Base-by-base conservation (phyloP, 441 rosid species). In the Populus hybrid region DNA sequence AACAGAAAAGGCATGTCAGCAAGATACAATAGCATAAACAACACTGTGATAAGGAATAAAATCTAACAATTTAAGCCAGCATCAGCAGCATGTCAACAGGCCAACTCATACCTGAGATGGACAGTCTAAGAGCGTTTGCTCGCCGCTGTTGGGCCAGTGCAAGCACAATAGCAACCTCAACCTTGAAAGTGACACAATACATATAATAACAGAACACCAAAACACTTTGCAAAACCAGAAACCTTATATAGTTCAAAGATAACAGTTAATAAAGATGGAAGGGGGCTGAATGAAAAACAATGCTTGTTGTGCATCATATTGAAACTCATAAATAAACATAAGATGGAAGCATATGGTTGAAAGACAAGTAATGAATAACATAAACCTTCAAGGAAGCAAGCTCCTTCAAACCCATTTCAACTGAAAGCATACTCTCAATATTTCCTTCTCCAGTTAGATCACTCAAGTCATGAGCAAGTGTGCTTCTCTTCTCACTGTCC, bases 401-500 rank as follows among this genome's bases (percentile, higher is more conserved):
- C 89, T 95, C 97, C 84, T 90, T 94, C 83, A 95, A 79, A 77
- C 97, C 99, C 98, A 94, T 94, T 92, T 95, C 99, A 82, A 95
- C 95, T 8, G 97, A 91, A 95, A 26, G 28, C 28, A 26, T 94
- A 77, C 93, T 95, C 81, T 95, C 98, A 50, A 95, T 95, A 72
- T 95, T 94, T 82, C 98, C 98, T 83, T 95, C 99, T 65, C 99
- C 97, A 38, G 90, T 94, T 75, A 95, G 87, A 85, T 94, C 99
- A 84, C 85, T 93, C 77, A 88, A 79, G 82, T 94, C 97, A 67
- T 80, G 87, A 83, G 77, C 82, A 70, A 89, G 86, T 80, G 86
- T 88, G 85, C 88, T 90, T 89, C 90, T 91, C 83, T 85, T 88
- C 86, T 91, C 97, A 70, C 82, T 87, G 81, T 89, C 88, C 71